Conservation (phyloP, 148 eudicot genomes). For the Silene conica region DNA sequence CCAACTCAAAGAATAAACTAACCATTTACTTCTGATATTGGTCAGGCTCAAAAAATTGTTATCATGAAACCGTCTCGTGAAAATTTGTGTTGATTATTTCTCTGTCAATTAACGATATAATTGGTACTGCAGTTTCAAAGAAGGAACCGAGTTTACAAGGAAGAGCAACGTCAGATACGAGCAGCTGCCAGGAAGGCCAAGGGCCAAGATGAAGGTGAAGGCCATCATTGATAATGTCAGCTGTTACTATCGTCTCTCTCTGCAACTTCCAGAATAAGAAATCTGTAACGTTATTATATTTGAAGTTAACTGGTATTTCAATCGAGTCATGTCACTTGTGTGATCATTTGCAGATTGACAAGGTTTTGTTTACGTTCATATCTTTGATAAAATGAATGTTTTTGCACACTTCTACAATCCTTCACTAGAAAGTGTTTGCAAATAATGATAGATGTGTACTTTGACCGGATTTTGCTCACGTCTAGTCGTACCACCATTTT, state of each 20-base stretch:
- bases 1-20: no score
- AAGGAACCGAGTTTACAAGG: constrained; percentile 87
- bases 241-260: not conserved
- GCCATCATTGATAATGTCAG: constrained; percentile 16
- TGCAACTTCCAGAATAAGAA: constrained; percentile 18
- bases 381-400: not conserved
- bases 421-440: not conserved
- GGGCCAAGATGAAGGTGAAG: constrained; percentile 40
- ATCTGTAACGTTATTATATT: constrained; percentile 7
- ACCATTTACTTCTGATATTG: not conserved
- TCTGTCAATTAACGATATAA: not conserved
- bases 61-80: no score
- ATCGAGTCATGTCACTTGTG: constrained; percentile 13
- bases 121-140: constrained; percentile 65
- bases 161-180: constrained; percentile 92
- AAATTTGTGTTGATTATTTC: not conserved
- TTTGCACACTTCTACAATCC: not conserved
- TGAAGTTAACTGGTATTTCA: constrained; percentile 8
- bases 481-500: no score
- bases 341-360: constrained; percentile 15
- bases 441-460: no score
- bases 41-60: no score
- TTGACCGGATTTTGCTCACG: no score
- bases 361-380: constrained; percentile 1
- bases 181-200: constrained; percentile 79